Base-by-base conservation (phyloP, 352 stramenopile species). In the Globisporangium cederbergense region DNA sequence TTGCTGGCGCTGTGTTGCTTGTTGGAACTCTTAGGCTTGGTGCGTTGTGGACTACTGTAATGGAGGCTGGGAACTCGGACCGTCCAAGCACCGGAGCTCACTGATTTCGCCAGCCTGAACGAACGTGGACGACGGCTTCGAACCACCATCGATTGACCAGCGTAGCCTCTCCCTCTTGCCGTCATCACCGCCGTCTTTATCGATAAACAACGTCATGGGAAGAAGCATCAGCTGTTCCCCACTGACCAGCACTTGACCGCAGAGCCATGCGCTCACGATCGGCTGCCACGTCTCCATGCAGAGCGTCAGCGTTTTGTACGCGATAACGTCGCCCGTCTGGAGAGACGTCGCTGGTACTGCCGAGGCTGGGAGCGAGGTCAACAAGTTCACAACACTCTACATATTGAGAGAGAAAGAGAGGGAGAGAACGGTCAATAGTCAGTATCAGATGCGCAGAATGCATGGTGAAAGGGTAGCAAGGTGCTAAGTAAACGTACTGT, bases 271-370 rank as follows among this genome's bases (percentile, higher is more conserved):
- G 55, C 82, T 93, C 25, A 83, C 28, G 3, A 90, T 57, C 52
- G 85, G 85, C 59, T 93, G 82, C 64, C 79, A 93, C n/a, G 82
- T 91, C 67, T 90, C 78, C 51, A 91, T 74, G 42, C 83, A 91
- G 34, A 93, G 66, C 38, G 77, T 82, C 40, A 93, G 69, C 20
- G 84, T 93, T 68, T 90, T 90, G 68, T 88, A 91, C 4, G 79
- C 82, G 59, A 93, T 54, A 14, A 90, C 50, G 62, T 93, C 80
- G 40, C 74, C 72, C 0, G 40, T 58, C 54, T 83, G 61, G 32
- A 90, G 22, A 18, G 52, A 54, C 4, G 32, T 49, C 0, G 51
- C 32, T 0, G 53, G 74, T 4, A 65, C 34, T 40, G 46, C 34
- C 22, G 70, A 36, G 1, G 53, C 54, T n/a, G 63, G 79, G 58